Evolutionary conservation across 805 yeast genomes (phyloP), one percentile per base, ranked within the genome.

Genomic region (Candida palmyrensis): DNA sequence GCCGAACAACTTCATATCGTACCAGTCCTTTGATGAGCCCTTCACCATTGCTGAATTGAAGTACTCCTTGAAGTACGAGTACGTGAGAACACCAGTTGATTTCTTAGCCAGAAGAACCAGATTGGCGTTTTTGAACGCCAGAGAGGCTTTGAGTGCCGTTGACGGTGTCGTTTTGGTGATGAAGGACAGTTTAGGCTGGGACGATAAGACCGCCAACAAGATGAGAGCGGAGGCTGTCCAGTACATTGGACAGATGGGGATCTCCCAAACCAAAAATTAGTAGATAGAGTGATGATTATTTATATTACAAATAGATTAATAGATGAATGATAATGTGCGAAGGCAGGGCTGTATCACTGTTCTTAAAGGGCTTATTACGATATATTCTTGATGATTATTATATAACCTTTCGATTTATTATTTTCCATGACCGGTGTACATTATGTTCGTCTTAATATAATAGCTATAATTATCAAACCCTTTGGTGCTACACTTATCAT

Each of bases 21-120:
- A 61, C 50, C 70, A 66, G 41, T 62, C 68, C 27, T 82, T 77
- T 49, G 82, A 78, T 43, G 82, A 80, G 61, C 95, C 95, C 47
- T 89, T 87, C 65, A 85, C 94, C 36, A 75, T 88, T 50, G 97
- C 92, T 34, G 97, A 89, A 66, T 71, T 90, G 58, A 72, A 78
- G 52, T 90, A 88, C 63, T 80, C 87, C 9, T 69, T 87, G 47
- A 66, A 75, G 41, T 75, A 85, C 61, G 97, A 89, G 66, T 86
- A 87, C 58, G 77, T 86, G 27, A 75, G 94, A 64, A 83, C 89
- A 9, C 94, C 96, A 29, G 66, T 81, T 37, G 97, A 89, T 60
- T 87, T 89, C 70, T 69, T 89, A 44, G 86, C 95, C 36, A 82
- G 97, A 71, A 82, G 97, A 71, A 80, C 90, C 34, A 79, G 97